Conservation (phyloP, 1,284 basidiomycete species). For the Boletus sp. region DNA sequence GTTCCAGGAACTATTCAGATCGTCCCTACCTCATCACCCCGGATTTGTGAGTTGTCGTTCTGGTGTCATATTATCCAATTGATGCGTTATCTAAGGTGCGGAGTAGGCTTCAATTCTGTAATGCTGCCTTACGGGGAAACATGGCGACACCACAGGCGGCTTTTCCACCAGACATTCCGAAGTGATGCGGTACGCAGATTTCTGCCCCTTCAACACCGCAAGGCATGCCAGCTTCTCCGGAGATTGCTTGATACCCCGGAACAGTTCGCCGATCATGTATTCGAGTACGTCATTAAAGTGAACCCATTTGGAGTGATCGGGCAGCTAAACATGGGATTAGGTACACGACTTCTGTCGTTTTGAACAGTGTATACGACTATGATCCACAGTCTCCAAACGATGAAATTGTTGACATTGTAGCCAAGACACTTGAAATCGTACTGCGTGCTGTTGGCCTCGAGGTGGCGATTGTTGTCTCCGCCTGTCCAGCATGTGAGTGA, state of each 20-base stretch:
- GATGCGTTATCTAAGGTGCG: neutral
- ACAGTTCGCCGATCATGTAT: constrained; percentile 1
- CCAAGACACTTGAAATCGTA: neutral
- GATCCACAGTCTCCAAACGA: constrained; percentile 5
- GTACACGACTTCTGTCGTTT: neutral
- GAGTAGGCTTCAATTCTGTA: neutral
- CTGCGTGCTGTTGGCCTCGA: neutral
- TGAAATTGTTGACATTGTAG: neutral
- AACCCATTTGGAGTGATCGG: neutral
- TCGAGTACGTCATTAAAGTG: neutral
- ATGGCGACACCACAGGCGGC: constrained; percentile 5
- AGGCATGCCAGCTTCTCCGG: neutral
- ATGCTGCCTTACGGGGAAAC: constrained; percentile 2
- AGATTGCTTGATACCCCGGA: constrained; percentile 4
- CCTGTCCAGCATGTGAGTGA: constrained; percentile 4
- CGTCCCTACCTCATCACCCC: constrained; percentile 4
- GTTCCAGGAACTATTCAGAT: constrained; percentile 7
- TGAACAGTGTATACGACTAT: constrained; percentile 12
- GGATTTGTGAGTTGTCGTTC: neutral
- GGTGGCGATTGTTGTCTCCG: neutral
- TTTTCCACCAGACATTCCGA: constrained; percentile 4
- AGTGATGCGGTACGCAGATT: neutral
- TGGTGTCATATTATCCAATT: neutral
- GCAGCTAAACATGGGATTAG: neutral
- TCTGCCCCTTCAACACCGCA: neutral